phyloP scores from a whole-genome alignment of 805 yeast species.

The Candida succiphila region DNA sequence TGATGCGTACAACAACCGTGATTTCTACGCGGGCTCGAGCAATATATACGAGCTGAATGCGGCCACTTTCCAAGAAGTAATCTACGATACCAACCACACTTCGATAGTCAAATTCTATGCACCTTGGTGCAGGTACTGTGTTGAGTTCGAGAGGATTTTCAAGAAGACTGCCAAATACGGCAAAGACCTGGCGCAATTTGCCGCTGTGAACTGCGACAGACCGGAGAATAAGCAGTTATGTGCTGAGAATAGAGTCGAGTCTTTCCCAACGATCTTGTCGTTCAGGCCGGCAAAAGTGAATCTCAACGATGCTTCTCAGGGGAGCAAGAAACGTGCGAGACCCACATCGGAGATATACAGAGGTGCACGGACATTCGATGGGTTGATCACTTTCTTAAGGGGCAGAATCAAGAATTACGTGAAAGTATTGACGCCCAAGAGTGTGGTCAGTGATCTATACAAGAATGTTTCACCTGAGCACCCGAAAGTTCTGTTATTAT shows the following conservation, averaged over 20 bases:
- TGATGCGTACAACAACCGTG: too few relatives aligned
- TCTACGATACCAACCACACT: slow-evolving; percentile 64
- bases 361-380: slow-evolving; percentile 50
- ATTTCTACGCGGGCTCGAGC: slow-evolving; percentile 15
- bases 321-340: slow-evolving; percentile 10
- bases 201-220: slow-evolving; percentile 80
- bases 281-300: slow-evolving; percentile 71
- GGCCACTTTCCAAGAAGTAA: slow-evolving; percentile 52
- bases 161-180: slow-evolving; percentile 53
- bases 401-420: slow-evolving; percentile 60
- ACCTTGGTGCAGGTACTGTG: slow-evolving; percentile 98
- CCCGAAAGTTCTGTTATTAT: slow-evolving; percentile 39
- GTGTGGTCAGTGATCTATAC: slow-evolving; percentile 19
- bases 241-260: slow-evolving; percentile 50
- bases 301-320: not conserved
- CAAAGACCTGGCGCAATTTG: slow-evolving; percentile 52
- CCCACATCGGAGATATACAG: slow-evolving; percentile 49
- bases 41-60: slow-evolving; percentile 30
- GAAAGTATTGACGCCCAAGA: slow-evolving; percentile 32
- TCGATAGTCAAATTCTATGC: slow-evolving; percentile 86
- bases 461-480: slow-evolving; percentile 3
- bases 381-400: slow-evolving; percentile 43
- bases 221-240: slow-evolving; percentile 62
- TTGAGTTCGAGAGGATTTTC: slow-evolving; percentile 54
- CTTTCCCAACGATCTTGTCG: slow-evolving; percentile 77